phyloP scores from a whole-genome alignment of 768 basidiomycete species.

The Lentinula sp. region DNA sequence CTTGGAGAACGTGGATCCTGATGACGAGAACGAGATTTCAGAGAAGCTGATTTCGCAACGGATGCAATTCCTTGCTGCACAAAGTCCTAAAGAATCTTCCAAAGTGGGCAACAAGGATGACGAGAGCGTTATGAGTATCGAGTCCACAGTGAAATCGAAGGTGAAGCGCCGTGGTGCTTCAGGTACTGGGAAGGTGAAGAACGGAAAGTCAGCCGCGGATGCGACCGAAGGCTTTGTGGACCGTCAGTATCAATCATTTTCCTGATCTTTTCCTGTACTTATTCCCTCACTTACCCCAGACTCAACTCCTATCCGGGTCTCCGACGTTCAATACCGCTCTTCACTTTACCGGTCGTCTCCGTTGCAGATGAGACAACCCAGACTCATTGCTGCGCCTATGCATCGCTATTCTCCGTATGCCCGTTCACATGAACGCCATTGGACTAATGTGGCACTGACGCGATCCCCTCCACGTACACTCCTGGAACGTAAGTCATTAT shows the following conservation, averaged over 20 bases:
- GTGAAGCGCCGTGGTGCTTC: conserved; percentile 13
- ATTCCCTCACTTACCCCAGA: not conserved
- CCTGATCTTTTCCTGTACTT: not conserved
- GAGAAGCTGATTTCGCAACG: conserved; percentile 34
- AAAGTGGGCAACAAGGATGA: conserved; percentile 19
- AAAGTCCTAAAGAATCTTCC: conserved; percentile 13
- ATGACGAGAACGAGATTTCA: conserved; percentile 31
- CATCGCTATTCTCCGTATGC: not conserved
- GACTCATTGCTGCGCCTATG: not conserved
- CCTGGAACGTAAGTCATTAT: conserved; percentile 53
- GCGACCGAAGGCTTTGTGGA: conserved; percentile 10
- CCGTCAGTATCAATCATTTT: not conserved
- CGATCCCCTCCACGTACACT: conserved; percentile 39
- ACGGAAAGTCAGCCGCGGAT: conserved; percentile 16
- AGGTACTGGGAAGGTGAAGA: conserved; percentile 21
- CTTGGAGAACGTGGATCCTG: conserved; percentile 41
- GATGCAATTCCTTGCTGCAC: conserved; percentile 29
- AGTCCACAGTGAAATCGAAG: conserved; percentile 6
- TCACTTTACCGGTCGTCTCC: conserved; percentile 6
- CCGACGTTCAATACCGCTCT: conserved; percentile 9
- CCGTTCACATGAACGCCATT: not conserved
- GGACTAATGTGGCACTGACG: not conserved
- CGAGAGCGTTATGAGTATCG: conserved; percentile 14
- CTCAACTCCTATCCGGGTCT: conserved; percentile 9
- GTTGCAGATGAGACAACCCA: not conserved